phyloP scores from a whole-genome alignment of 192 early-diverging fungal genomes.

The Endogone sp. region DNA sequence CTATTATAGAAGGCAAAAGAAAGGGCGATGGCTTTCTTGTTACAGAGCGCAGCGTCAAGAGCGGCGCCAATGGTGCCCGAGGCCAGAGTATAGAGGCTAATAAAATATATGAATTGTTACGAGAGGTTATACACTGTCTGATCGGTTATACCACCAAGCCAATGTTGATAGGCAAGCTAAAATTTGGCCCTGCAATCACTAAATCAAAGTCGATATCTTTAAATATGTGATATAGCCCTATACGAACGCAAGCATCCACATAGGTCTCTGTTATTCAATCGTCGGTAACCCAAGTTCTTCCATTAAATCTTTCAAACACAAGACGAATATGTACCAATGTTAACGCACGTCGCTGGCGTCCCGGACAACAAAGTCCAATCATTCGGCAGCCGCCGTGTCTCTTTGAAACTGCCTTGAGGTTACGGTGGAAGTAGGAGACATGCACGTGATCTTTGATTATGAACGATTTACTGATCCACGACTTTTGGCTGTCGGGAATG shows the following conservation, averaged over 20 bases:
- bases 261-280: too few relatives aligned
- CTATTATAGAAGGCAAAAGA: constrained; percentile 31
- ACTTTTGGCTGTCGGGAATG: constrained; percentile 38
- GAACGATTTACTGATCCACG: constrained; percentile 43
- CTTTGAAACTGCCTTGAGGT: constrained; percentile 3
- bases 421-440: constrained; percentile 27
- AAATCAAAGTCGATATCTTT: constrained; percentile 34
- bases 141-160: neutral
- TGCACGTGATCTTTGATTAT: constrained; percentile 31
- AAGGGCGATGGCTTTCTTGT: constrained; percentile 32
- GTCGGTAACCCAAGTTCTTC: too few relatives aligned
- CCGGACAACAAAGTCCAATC: constrained; percentile 31
- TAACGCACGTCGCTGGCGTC: constrained; percentile 41
- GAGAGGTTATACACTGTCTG: too few relatives aligned
- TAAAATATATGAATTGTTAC: too few relatives aligned
- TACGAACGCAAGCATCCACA: too few relatives aligned
- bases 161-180: constrained; percentile 14
- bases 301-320: too few relatives aligned
- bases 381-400: constrained; percentile 8
- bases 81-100: constrained; percentile 29
- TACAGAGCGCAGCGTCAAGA: constrained; percentile 33
- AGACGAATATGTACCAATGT: constrained; percentile 24
- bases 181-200: constrained; percentile 38
- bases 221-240: constrained; percentile 22
- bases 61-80: constrained; percentile 45